phyloP scores from a whole-genome alignment of 2,329 filamentous ascomycete genomes.

The Arachnomyces sp. region DNA sequence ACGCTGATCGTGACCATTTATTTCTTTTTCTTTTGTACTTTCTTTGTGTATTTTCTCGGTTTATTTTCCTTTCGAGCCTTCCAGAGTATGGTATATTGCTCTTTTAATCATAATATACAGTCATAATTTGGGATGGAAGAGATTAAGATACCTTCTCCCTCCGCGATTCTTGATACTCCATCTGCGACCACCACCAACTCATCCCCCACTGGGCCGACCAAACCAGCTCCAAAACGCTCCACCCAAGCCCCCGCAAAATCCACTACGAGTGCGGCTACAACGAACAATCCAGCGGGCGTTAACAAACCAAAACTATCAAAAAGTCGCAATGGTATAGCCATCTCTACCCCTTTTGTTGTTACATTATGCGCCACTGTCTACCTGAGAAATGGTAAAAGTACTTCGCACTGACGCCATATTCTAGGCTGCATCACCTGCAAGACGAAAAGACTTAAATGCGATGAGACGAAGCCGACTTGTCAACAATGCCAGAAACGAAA shows the following conservation, averaged over 20 bases:
- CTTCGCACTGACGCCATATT: conserved; percentile 4
- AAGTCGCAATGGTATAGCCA: conserved; percentile 60
- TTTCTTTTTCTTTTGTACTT: background rate
- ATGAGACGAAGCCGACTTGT: conserved; percentile 62
- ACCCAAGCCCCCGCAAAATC: conserved; percentile 17
- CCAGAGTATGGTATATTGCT: background rate
- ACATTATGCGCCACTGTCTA: conserved; percentile 7
- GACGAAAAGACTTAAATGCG: conserved; percentile 63
- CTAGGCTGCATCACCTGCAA: conserved; percentile 67
- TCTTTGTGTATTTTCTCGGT: conserved; percentile 10
- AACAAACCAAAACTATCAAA: conserved; percentile 64
- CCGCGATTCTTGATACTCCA: conserved; percentile 41
- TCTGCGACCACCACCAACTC: conserved; percentile 7
- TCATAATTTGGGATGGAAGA: conserved; percentile 43
- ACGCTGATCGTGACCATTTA: no score
- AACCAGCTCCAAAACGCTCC: background rate
- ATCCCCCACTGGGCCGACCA: no score
- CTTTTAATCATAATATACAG: conserved; percentile 9
- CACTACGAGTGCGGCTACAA: conserved; percentile 18
- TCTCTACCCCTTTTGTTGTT: conserved; percentile 9
- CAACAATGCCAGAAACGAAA: conserved; percentile 57
- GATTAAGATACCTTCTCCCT: conserved; percentile 53
- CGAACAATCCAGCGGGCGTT: conserved; percentile 15
- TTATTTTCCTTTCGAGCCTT: conserved; percentile 12
- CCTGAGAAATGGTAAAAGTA: conserved; percentile 5